Conservation (phyloP, 371 early-diverging fungal genomes). For the Batkoa obscura region DNA sequence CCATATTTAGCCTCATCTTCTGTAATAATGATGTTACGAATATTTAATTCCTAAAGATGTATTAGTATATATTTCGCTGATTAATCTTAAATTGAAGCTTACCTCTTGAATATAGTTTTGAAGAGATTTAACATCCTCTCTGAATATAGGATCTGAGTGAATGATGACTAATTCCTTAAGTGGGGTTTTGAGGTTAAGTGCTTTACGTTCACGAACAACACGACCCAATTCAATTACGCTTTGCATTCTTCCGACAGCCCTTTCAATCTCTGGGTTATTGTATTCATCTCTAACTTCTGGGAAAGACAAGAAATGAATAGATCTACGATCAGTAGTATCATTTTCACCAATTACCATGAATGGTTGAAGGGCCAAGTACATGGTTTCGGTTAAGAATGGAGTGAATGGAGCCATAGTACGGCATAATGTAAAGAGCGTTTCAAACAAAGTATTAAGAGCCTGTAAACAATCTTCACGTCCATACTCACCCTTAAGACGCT, state of each 20-base stretch:
- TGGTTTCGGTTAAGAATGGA: constrained; percentile 96
- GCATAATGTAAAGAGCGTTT: constrained; percentile 83
- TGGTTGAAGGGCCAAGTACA: constrained; percentile 83
- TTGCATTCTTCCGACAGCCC: constrained; percentile 89
- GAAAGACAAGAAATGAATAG: constrained; percentile 83
- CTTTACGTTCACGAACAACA: constrained; percentile 84
- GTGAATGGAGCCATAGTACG: constrained; percentile 97
- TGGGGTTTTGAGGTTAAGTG: constrained; percentile 93
- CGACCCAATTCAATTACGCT: constrained; percentile 95
- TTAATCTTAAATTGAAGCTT: not conserved
- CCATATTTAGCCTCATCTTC: constrained; percentile 81
- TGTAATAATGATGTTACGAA: constrained; percentile 69
- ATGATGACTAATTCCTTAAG: constrained; percentile 86
- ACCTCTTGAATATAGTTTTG: constrained; percentile 72
- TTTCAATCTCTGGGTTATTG: constrained; percentile 88
- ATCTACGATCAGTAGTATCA: constrained; percentile 52
- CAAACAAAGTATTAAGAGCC: constrained; percentile 83
- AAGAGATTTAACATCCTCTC: constrained; percentile 61
- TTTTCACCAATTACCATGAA: constrained; percentile 37
- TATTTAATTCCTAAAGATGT: constrained; percentile 57
- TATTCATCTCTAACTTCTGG: constrained; percentile 85
- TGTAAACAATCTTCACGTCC: constrained; percentile 65
- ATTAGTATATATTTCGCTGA: not conserved
- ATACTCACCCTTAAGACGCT: constrained; percentile 88
- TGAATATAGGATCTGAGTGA: constrained; percentile 71